Evolutionary conservation across 1,284 basidiomycete species (phyloP).

Genomic region (Anthracocystis walkeri): DNA sequence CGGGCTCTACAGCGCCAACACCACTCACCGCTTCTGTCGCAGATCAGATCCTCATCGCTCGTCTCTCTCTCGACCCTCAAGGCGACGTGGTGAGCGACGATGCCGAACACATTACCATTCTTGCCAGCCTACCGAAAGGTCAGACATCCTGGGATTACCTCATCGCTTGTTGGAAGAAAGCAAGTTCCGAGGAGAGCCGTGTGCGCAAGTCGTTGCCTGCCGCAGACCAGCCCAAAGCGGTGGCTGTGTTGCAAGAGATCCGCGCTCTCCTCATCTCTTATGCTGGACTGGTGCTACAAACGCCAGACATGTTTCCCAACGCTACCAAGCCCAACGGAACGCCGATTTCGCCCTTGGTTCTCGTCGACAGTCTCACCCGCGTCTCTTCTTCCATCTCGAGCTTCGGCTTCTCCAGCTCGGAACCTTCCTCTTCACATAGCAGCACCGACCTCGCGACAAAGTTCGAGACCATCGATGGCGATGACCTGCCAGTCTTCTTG

Average conservation of each 20-base stretch:
- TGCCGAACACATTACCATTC: constrained; percentile 80
- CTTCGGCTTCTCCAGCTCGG: constrained; percentile 40
- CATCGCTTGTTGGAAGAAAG: constrained; percentile 85
- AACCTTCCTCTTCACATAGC: constrained; percentile 19
- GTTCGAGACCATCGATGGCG: constrained; percentile 66
- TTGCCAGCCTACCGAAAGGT: constrained; percentile 81
- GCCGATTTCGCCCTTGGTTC: constrained; percentile 74
- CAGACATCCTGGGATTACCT: constrained; percentile 93
- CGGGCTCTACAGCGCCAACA: constrained; percentile 73
- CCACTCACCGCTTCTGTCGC: constrained; percentile 71
- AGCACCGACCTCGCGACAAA: constrained; percentile 35
- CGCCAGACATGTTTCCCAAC: constrained; percentile 86
- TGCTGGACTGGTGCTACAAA: constrained; percentile 87
- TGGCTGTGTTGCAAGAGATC: constrained; percentile 40
- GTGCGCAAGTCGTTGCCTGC: constrained; percentile 73
- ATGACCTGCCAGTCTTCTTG: constrained; percentile 71
- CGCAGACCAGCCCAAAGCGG: constrained; percentile 75
- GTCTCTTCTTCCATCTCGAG: constrained; percentile 69
- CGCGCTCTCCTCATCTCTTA: constrained; percentile 83
- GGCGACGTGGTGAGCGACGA: constrained; percentile 84
- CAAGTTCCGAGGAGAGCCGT: constrained; percentile 43
- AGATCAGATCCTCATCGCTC: constrained; percentile 85
- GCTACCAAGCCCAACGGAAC: constrained; percentile 45
- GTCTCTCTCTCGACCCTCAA: constrained; percentile 82
- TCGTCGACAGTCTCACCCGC: constrained; percentile 69